These are phyloP conservation scores for Trichosporon sp. DNA, from an alignment of 1,284 basidiomycete genomes.

Conservation along the genomic window DNA sequence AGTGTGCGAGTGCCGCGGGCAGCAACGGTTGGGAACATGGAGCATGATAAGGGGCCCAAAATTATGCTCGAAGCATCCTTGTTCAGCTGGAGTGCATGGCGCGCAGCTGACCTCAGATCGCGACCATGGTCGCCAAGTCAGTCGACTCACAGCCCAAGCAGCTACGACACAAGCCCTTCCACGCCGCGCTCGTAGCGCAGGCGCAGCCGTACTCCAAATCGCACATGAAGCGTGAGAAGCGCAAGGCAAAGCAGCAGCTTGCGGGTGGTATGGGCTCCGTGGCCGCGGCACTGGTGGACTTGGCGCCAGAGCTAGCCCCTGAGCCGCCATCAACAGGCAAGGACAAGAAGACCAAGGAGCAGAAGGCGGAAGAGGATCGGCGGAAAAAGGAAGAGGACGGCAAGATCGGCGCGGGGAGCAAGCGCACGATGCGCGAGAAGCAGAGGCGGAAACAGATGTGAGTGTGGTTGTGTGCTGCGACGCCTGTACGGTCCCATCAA, in stretches of 20 bases:
- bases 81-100: background rate
- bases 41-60: too few relatives aligned
- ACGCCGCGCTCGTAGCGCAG: conserved; percentile 11
- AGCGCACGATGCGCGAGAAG: conserved; percentile 41
- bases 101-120: conserved; percentile 10
- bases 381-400: conserved; percentile 21
- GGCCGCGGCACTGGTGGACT: conserved; percentile 30
- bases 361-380: conserved; percentile 7
- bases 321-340: too few relatives aligned
- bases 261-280: conserved; percentile 31
- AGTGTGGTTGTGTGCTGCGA: too few relatives aligned
- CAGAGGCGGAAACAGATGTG: conserved; percentile 44
- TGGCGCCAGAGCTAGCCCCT: conserved; percentile 1
- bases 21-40: too few relatives aligned
- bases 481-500: too few relatives aligned
- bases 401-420: conserved; percentile 42
- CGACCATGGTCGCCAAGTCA: conserved; percentile 3
- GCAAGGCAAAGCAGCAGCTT: conserved; percentile 35
- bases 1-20: background rate
- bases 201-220: conserved; percentile 45
- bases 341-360: background rate
- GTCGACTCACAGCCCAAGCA: conserved; percentile 2
- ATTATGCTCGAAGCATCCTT: background rate
- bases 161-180: conserved; percentile 9
- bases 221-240: conserved; percentile 40